Conservation (phyloP, 164 flowering plant genomes). For the Dillenia suffruticosa region DNA sequence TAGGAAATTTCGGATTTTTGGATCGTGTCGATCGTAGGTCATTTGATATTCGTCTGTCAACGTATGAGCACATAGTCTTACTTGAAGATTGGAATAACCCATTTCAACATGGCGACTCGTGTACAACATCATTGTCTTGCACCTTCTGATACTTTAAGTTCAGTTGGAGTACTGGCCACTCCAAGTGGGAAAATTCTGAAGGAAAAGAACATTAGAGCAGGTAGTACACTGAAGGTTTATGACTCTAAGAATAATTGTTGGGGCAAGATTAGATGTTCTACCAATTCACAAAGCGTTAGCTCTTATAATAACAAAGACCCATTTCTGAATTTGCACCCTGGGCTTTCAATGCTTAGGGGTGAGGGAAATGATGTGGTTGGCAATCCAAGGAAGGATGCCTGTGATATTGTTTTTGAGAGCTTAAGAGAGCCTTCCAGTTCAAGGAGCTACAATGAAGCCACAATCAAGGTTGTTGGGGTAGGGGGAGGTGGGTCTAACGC, state of each 20-base stretch:
- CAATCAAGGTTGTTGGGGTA: too few species aligned
- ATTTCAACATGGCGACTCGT: constrained; percentile 42
- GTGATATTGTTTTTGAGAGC: neutral
- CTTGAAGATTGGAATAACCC: neutral
- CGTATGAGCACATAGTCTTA: neutral
- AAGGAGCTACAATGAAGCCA: neutral
- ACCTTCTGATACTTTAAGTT: constrained; percentile 37
- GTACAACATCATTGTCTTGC: constrained; percentile 25
- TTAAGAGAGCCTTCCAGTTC: neutral
- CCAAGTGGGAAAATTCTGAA: constrained; percentile 35
- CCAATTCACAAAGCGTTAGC: neutral
- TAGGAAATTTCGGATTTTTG: neutral
- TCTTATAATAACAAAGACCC: neutral
- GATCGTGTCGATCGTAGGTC: too few species aligned
- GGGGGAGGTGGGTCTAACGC: too few species aligned
- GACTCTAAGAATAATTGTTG: constrained; percentile 29
- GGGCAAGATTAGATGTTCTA: constrained; percentile 4
- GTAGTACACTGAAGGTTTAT: constrained; percentile 25
- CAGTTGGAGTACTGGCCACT: constrained; percentile 41
- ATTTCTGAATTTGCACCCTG: constrained; percentile 43
- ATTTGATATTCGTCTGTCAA: neutral
- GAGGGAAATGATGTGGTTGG: neutral
- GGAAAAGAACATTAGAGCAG: constrained; percentile 26
- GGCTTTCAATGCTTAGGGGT: constrained; percentile 12
- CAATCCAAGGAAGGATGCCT: neutral